Evolutionary conservation across 306 rosid genomes (phyloP), one percentile per base, ranked within the genome.

Genomic region (Ceratonia siliqua): DNA sequence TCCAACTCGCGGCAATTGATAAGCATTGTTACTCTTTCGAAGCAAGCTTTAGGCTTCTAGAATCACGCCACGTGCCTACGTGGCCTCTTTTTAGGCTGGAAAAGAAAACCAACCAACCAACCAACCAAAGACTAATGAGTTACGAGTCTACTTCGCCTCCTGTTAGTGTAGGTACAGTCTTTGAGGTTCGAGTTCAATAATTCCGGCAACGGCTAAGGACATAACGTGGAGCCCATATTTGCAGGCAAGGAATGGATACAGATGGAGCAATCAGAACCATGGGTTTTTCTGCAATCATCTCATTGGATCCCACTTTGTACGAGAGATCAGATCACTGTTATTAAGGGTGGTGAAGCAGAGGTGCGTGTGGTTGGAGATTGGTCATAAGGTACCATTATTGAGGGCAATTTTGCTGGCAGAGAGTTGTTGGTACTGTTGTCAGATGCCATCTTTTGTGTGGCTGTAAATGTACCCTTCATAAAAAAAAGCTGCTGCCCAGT

Each of bases 211-310:
- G 50, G 53, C 45, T 71, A 41, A 70, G 68, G 50, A 66, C 41
- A 28, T 42, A 12, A 58, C 10, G 68, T 77, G 73, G 79, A 8
- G 36, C 81, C 79, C 68, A 32, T 18, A 4, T 27, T 0, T 18
- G 12, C 72, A 48, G 66, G 53, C 43, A 64, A 33, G 9, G 8
- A 8, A 9, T 5, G n/a, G 41, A 1, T 0, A 62, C 78, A 77
- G 13, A 67, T 83, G 88, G 82, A 73, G 66, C 45, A 62, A 54
- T 62, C 64, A 6, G 3, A 8, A 24, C 81, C 79, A 11, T 28
- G 22, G 45, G 24, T 18, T 57, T 0, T 8, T 4, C 0, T 50
- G 43, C 7, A 11, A 3, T 6, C 50, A 27, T 74, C 10, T 68
- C 27, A 43, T 73, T 63, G 63, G 56, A n/a, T 35, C 38, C 27